These are phyloP conservation scores for Fusarium compactum DNA, from an alignment of 2,329 filamentous ascomycete genomes.

Conservation along the genomic window DNA sequence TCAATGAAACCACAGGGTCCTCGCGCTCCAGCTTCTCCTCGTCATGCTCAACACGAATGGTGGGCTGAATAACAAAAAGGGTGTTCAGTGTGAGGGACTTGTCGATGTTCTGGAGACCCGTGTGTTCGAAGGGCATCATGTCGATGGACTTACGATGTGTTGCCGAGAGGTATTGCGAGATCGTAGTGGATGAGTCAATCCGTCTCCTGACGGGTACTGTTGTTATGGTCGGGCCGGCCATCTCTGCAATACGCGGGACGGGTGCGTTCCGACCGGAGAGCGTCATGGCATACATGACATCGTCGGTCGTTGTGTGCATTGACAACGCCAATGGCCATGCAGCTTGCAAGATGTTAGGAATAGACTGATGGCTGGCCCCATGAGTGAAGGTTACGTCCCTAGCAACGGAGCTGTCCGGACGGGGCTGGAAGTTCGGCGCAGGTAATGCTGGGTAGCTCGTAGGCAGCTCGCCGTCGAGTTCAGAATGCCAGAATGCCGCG, in stretches of 20 bases:
- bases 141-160: conserved; percentile 33
- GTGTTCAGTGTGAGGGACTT: conserved; percentile 4
- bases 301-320: conserved; percentile 10
- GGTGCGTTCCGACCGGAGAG: conserved; percentile 18
- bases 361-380: neutral
- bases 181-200: conserved; percentile 46
- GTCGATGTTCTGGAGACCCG: conserved; percentile 33
- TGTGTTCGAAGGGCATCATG: conserved; percentile 37
- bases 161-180: conserved; percentile 57
- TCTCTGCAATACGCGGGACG: conserved; percentile 14
- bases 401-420: conserved; percentile 5
- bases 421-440: conserved; percentile 2
- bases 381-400: conserved; percentile 4
- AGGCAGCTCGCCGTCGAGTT: conserved; percentile 10
- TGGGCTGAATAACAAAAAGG: conserved; percentile 8
- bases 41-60: conserved; percentile 6
- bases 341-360: conserved; percentile 5
- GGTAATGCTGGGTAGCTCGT: conserved; percentile 8
- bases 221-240: conserved; percentile 23
- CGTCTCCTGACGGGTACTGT: conserved; percentile 41
- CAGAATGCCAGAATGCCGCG: conserved; percentile 2
- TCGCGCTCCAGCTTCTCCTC: neutral
- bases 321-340: conserved; percentile 9
- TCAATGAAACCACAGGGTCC: conserved; percentile 8
- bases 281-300: conserved; percentile 20